Base-by-base conservation (phyloP, 768 basidiomycete genomes). In the Agrocybe praecox region DNA sequence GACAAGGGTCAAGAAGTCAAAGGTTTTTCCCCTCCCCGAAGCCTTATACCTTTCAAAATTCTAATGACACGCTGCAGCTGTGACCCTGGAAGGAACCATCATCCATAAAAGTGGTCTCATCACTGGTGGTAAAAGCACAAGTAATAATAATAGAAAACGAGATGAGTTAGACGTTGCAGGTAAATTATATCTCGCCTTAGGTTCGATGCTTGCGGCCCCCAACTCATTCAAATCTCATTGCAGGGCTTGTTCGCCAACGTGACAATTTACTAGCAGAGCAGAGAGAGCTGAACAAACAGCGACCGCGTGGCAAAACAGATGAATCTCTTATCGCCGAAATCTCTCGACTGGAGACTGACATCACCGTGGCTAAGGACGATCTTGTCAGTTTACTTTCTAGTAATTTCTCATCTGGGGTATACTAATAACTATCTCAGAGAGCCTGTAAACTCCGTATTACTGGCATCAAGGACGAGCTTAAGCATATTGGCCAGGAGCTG, bases 61-160 rank as follows among this genome's bases (percentile, higher is more conserved):
- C 47, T 52, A 22, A 26, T 24, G 67, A 57, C 18, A 43, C 23
- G 2, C 52, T 45, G 6, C 55, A 96, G 97, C 96, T 57, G 97
- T 99, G 19, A 97, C 97, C 0, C 77, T 99, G 43, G 96, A 98
- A 44, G 97, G 97, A 1, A 98, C 96, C 2, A 78, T 99, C 58
- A 98, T 99, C 46, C 97, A 99, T 72, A 96, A 96, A 76, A 95
- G 93, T 62, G 97, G 97, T 58, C 75, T 96, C 46, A 98, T 99
- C 68, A 99, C 97, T 32, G 97, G 97, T 75, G 97, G 97, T 23
- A 80, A 86, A 47, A 92, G 93, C 63, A 82, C 88, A 0, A 88
- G 89, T 59, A 81, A 78, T 46, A 86, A 72, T n/a, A 82, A 80
- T 40, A 91, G 92, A 74, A 94, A 93, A 67, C 98, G 94, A 89